Evolutionary conservation across 2,329 filamentous ascomycete genomes (phyloP).

Genomic region (Mycosphaerella sp.): DNA sequence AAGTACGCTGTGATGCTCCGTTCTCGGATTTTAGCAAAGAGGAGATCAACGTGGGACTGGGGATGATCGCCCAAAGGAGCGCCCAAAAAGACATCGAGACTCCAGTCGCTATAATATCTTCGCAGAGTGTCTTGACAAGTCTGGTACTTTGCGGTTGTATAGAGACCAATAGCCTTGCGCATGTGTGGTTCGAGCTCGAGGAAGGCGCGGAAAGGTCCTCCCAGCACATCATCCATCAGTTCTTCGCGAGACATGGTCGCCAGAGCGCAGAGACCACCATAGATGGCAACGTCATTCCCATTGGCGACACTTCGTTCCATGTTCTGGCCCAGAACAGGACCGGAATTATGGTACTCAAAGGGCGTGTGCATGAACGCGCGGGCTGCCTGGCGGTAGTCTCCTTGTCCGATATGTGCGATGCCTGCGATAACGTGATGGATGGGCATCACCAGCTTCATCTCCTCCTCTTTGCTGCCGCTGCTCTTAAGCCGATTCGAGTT

Average conservation of each 20-base stretch:
- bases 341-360: conserved; percentile 39
- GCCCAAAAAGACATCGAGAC: conserved; percentile 76
- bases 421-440: conserved; percentile 62
- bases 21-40: conserved; percentile 71
- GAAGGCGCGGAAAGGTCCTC: conserved; percentile 78
- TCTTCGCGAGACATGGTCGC: conserved; percentile 79
- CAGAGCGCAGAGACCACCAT: conserved; percentile 82
- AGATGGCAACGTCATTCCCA: conserved; percentile 83
- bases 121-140: conserved; percentile 77
- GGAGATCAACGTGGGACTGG: conserved; percentile 52
- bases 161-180: conserved; percentile 80
- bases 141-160: conserved; percentile 85
- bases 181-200: conserved; percentile 92
- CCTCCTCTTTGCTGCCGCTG: conserved; percentile 47
- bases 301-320: conserved; percentile 66
- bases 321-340: conserved; percentile 44
- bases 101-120: conserved; percentile 73
- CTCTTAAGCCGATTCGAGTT: conserved; percentile 47
- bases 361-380: conserved; percentile 61
- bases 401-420: conserved; percentile 52
- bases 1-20: conserved; percentile 95
- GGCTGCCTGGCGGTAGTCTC: conserved; percentile 62
- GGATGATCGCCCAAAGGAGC: conserved; percentile 36
- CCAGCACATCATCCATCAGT: conserved; percentile 68
- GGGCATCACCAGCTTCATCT: conserved; percentile 50